Evolutionary conservation across 2,329 filamentous ascomycete species (phyloP), one percentile per base, ranked within the genome.

Genomic region (Sordariomycetes sp.): DNA sequence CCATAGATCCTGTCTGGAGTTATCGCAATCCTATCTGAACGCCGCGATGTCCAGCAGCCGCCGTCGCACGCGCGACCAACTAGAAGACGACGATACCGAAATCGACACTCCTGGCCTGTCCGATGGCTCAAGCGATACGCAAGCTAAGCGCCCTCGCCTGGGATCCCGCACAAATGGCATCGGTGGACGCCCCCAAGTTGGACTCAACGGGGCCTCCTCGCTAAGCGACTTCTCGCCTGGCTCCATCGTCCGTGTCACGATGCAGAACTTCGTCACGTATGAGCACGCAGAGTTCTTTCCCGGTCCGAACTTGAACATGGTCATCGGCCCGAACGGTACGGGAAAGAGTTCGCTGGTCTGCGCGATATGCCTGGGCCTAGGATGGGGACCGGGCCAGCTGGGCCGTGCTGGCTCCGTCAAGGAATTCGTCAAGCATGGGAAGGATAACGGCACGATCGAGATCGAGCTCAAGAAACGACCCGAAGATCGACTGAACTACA

Each of bases 331-430:
- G n/a, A 98, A 98, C 50, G 92, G 92, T 21, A 96, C 92, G 1
- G 92, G 92, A 1, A 98, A 98, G 61, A 96, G 90, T 59, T 95
- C 92, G 0, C 69, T 98, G 18, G 90, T 98, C 28, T 98, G 92
- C 59, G 92, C 92, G 29, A 94, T 98, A 45, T 96, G 92, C 51
- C 63, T 98, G 11, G 92, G 92, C 3, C 64, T 98, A 18, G 92
- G 92, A 31, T 95, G 82, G 68, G 74, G 77, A 21, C 79, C 88
- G 17, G 75, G 81, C 57, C 76, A 88, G 48, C 71, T 98, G 12
- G 92, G 90, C 12, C 80, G 92, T 40, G 87, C 88, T 6, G 87
- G 83, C 47, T 79, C 86, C 11, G 66, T 90, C 38, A 80, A 82
- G 36, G 88, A 94, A 50, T 98, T 92, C 50, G 87, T 98, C 46